A percentile compares a stretch with the other conserved stretches of the same genome.
Evolutionary conservation across 257 asterid genomes (phyloP).

Genomic region (Parsonsia alboflavescens): DNA sequence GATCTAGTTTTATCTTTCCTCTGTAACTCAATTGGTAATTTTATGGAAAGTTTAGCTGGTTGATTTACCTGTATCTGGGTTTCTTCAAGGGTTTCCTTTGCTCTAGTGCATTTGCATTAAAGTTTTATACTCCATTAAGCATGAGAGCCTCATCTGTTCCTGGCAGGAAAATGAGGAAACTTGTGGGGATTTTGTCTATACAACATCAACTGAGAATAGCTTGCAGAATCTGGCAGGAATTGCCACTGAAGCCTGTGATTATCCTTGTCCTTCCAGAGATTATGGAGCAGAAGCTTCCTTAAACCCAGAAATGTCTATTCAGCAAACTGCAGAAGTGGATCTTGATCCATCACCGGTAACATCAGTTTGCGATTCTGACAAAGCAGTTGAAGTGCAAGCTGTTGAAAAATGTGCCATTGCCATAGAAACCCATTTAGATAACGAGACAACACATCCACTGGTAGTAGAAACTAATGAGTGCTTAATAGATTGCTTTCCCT

Average conservation of each 20-base stretch:
- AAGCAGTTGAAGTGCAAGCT: conserved; percentile 25
- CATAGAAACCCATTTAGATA: conserved; percentile 21
- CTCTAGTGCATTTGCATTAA: background rate
- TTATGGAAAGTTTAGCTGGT: background rate
- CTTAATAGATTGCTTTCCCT: conserved; percentile 23
- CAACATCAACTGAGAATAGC: conserved; percentile 29
- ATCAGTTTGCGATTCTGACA: conserved; percentile 32
- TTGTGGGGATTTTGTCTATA: conserved; percentile 28
- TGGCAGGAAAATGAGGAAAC: conserved; percentile 46
- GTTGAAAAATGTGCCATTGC: conserved; percentile 19
- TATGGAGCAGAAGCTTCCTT: conserved; percentile 26
- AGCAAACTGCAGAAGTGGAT: conserved; percentile 23
- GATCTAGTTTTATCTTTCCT: background rate
- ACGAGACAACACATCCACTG: conserved; percentile 19
- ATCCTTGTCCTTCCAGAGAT: conserved; percentile 39
- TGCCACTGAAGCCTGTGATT: conserved; percentile 29
- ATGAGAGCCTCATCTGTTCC: background rate
- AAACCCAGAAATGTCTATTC: conserved; percentile 20
- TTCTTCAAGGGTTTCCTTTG: background rate
- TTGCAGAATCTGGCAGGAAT: conserved; percentile 35
- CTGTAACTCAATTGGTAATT: background rate
- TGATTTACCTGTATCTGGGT: background rate
- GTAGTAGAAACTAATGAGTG: conserved; percentile 13
- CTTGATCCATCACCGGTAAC: conserved; percentile 29
- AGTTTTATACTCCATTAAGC: background rate